Conservation (phyloP, 208 protist genomes). For the Angomonas ambiguus region DNA sequence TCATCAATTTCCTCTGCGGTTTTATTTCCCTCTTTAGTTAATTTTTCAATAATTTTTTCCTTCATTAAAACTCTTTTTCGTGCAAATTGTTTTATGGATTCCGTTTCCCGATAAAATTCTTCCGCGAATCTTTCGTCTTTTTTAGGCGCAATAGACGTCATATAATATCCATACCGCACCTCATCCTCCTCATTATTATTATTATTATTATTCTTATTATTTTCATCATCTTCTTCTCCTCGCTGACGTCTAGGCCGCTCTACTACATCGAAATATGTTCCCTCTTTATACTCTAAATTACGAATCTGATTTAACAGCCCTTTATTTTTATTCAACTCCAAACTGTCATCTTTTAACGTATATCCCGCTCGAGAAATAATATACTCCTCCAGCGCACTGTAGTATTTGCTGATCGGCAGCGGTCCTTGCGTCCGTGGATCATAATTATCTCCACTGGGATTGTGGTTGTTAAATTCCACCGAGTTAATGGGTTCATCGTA, state of each 20-base stretch:
- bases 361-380: slow-evolving; percentile 59
- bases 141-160: slow-evolving; percentile 60
- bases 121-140: slow-evolving; percentile 70
- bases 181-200: slow-evolving; percentile 1
- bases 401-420: slow-evolving; percentile 67
- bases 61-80: slow-evolving; percentile 3
- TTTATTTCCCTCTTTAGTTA: slow-evolving; percentile 7
- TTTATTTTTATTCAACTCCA: slow-evolving; percentile 71
- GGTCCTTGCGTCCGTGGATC: slow-evolving; percentile 76
- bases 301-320: slow-evolving; percentile 77
- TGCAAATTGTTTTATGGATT: slow-evolving; percentile 35
- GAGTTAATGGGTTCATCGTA: slow-evolving; percentile 39
- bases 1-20: slow-evolving; percentile 11
- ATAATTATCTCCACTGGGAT: slow-evolving; percentile 56
- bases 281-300: slow-evolving; percentile 25
- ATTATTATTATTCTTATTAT: not conserved
- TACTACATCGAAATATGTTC: not conserved
- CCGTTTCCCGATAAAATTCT: slow-evolving; percentile 58
- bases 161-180: slow-evolving; percentile 30
- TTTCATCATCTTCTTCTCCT: not conserved
- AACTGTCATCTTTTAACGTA: slow-evolving; percentile 46
- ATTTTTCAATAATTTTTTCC: slow-evolving; percentile 11
- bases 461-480: slow-evolving; percentile 23
- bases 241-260: not conserved
- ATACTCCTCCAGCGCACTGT: slow-evolving; percentile 78